phyloP scores from a whole-genome alignment of 495 filamentous ascomycete genomes.

The Penicillium coprophilum region DNA sequence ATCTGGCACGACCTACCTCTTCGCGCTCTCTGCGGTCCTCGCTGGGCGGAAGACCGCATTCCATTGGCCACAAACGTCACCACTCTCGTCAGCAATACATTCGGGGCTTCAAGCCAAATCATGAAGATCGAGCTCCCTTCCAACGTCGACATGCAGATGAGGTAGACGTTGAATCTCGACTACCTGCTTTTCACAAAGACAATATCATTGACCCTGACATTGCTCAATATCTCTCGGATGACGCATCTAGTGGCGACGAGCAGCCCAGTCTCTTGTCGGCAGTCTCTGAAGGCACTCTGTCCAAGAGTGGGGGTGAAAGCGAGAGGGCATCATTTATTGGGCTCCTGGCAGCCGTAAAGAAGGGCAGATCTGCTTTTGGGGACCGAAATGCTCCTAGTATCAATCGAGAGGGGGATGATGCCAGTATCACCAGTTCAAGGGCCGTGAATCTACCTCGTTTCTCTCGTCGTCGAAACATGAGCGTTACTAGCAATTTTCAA shows the following conservation, averaged over 20 bases:
- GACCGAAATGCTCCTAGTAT: conserved; percentile 67
- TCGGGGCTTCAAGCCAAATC: conserved; percentile 58
- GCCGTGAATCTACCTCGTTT: conserved; percentile 51
- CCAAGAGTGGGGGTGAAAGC: conserved; percentile 51
- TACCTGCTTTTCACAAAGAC: conserved; percentile 93
- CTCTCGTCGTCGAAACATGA: conserved; percentile 71
- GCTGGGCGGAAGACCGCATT: conserved; percentile 58
- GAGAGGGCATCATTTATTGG: conserved; percentile 55
- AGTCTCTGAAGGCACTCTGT: conserved; percentile 52
- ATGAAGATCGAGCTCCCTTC: conserved; percentile 84
- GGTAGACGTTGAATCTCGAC: conserved; percentile 57
- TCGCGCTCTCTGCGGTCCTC: conserved; percentile 88
- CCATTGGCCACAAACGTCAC: conserved; percentile 78
- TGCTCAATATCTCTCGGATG: conserved; percentile 92
- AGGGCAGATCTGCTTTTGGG: conserved; percentile 66
- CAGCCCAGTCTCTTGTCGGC: conserved; percentile 83
- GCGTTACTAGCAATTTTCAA: conserved; percentile 69
- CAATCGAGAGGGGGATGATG: conserved; percentile 62
- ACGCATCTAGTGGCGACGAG: conserved; percentile 87
- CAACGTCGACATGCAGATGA: conserved; percentile 71
- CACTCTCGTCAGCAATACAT: conserved; percentile 80
- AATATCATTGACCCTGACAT: conserved; percentile 98
- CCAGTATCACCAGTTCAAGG: conserved; percentile 58
- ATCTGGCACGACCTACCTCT: conserved; percentile 79
- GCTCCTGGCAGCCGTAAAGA: conserved; percentile 65